Conservation (phyloP, 2,329 filamentous ascomycete genomes). For the Nemania sp. region DNA sequence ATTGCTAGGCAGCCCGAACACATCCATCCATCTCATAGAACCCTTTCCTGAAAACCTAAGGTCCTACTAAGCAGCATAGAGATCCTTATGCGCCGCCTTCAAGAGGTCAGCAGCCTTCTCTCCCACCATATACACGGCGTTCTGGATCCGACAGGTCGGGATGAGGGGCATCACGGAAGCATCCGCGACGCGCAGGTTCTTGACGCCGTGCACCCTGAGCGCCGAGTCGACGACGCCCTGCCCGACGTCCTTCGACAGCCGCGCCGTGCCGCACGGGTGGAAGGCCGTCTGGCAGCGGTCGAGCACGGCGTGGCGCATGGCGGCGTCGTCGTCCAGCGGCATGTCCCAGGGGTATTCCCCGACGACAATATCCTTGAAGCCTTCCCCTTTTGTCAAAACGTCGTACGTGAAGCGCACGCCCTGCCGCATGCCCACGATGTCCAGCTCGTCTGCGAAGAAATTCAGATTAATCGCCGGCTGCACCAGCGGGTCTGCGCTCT, state of each 20-base stretch:
- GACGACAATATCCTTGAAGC: conserved; percentile 57
- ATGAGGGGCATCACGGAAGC: conserved; percentile 60
- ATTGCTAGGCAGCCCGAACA: too few relatives aligned
- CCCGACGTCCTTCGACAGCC: conserved; percentile 54
- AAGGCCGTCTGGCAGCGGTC: conserved; percentile 63
- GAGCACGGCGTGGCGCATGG: conserved; percentile 59
- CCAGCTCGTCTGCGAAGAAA: conserved; percentile 59
- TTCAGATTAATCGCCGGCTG: conserved; percentile 60
- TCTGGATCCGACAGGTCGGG: conserved; percentile 61
- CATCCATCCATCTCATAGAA: too few relatives aligned
- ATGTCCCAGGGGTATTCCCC: conserved; percentile 64
- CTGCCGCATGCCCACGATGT: conserved; percentile 61
- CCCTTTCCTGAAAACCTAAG: not conserved
- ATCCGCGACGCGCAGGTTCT: conserved; percentile 57
- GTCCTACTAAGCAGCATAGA: conserved; percentile 7
- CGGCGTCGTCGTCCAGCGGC: conserved; percentile 57
- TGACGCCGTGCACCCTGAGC: conserved; percentile 57
- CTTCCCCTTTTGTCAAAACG: conserved; percentile 59
- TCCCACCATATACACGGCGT: conserved; percentile 62
- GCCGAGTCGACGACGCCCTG: conserved; percentile 56
- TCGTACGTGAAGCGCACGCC: conserved; percentile 60
- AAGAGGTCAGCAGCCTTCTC: conserved; percentile 47
- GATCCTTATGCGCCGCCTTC: conserved; percentile 19
- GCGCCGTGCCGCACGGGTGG: conserved; percentile 60
- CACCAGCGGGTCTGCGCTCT: conserved; percentile 45